These are phyloP conservation scores for Magnusiomyces tetraspermus DNA, from an alignment of 1,139 yeast species.

Conservation along the genomic window DNA sequence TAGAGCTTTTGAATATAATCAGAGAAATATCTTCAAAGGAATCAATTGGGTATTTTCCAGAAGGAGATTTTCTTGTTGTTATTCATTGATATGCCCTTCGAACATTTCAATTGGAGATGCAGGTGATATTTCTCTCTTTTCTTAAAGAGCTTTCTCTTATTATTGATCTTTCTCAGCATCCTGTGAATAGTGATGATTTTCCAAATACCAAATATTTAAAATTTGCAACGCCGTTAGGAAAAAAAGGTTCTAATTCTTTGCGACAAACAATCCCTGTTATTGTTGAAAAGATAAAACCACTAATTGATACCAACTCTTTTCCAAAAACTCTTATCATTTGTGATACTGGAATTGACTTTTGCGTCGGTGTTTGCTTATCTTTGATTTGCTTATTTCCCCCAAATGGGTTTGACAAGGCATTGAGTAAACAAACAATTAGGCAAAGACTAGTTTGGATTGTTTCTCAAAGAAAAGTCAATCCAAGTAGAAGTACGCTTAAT, in stretches of 20 bases:
- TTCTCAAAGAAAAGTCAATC: conserved; percentile 46
- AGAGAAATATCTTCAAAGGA: not conserved
- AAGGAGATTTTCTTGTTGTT: conserved; percentile 1
- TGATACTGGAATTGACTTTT: conserved; percentile 56
- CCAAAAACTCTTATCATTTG: conserved; percentile 41
- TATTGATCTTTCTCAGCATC: conserved; percentile 17
- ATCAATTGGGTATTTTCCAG: not conserved
- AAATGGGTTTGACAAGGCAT: conserved; percentile 15
- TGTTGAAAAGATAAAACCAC: conserved; percentile 20
- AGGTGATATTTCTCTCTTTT: not conserved
- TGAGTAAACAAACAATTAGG: conserved; percentile 38
- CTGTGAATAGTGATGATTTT: not conserved
- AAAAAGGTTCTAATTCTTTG: conserved; percentile 54
- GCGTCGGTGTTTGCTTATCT: conserved; percentile 50
- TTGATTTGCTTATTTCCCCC: conserved; percentile 42
- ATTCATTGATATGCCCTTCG: conserved; percentile 16
- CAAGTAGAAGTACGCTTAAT: conserved; percentile 69
- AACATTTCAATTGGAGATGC: conserved; percentile 17
- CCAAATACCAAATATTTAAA: not conserved
- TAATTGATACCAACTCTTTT: not conserved
- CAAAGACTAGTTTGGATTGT: conserved; percentile 47
- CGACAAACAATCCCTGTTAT: conserved; percentile 39
- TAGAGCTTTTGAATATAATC: conserved; percentile 32
- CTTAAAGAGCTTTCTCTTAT: not conserved
- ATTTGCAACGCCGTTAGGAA: conserved; percentile 37